These are phyloP conservation scores for Solanum etuberosum DNA, from an alignment of 257 asterid species.

Conservation along the genomic window DNA sequence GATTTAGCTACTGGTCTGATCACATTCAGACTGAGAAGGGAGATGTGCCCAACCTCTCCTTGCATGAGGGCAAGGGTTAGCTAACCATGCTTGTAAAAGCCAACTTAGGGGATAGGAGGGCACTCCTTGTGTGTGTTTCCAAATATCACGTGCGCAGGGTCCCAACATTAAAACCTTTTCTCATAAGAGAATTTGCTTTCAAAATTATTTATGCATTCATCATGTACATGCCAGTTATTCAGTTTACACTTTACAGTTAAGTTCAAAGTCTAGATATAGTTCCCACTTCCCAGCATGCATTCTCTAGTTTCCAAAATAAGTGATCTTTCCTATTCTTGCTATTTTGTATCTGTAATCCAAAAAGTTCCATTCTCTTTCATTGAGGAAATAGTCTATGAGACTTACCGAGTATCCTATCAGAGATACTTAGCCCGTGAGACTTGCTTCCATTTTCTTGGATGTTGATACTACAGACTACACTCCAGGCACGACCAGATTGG, in stretches of 20 bases:
- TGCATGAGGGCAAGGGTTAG: background rate
- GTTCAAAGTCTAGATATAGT: background rate
- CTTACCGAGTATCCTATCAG: background rate
- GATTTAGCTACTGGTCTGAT: background rate
- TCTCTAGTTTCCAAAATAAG: background rate
- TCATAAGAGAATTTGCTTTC: background rate
- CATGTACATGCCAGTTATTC: background rate
- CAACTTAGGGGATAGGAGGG: background rate
- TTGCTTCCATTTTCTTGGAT: background rate
- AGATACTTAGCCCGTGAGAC: background rate
- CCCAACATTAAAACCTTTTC: background rate
- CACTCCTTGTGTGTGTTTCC: background rate
- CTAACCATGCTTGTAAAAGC: background rate
- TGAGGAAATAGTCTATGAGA: background rate
- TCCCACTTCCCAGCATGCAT: too few species aligned
- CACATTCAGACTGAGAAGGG: background rate
- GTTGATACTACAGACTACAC: background rate
- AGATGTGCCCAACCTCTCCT: background rate
- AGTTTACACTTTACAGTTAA: background rate
- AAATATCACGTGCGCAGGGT: background rate
- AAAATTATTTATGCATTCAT: background rate
- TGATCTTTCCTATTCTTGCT: background rate
- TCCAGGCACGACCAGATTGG: background rate
- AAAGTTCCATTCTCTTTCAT: background rate
- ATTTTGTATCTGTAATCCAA: background rate